Evolutionary conservation across 129 eudicot genomes (phyloP).

Genomic region (Rutidosis leptorrhynchoides): DNA sequence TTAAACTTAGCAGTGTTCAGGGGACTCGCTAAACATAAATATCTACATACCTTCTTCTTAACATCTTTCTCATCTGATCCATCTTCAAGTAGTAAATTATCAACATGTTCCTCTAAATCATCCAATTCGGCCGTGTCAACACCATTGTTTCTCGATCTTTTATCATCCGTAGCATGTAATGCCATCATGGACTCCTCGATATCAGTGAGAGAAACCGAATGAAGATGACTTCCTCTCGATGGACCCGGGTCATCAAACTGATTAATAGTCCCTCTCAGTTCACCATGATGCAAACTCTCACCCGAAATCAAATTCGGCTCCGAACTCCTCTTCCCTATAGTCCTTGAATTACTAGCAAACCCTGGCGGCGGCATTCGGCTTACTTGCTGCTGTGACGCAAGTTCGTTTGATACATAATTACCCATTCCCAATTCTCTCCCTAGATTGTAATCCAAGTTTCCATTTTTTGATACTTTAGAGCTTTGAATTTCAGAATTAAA

Average conservation of each 20-base stretch:
- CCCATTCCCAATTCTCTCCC: conserved; percentile 27
- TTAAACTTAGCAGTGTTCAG: background rate
- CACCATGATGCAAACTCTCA: conserved; percentile 4
- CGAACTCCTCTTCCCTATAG: conserved; percentile 40
- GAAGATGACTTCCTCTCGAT: conserved; percentile 42
- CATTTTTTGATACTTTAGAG: conserved; percentile 22
- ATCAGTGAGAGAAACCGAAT: conserved; percentile 37
- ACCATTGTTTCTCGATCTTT: conserved; percentile 13
- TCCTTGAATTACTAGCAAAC: conserved; percentile 39
- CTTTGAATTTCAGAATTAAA: conserved; percentile 18
- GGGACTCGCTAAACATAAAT: background rate
- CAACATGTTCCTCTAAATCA: conserved; percentile 60
- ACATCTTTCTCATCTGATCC: conserved; percentile 45
- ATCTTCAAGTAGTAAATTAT: conserved; percentile 53
- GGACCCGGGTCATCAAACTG: conserved; percentile 49
- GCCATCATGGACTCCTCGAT: conserved; percentile 44
- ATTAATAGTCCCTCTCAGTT: conserved; percentile 13
- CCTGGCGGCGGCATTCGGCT: conserved; percentile 63
- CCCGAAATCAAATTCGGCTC: conserved; percentile 4
- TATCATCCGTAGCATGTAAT: conserved; percentile 36
- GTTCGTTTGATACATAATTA: conserved; percentile 28
- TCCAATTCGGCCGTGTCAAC: conserved; percentile 39
- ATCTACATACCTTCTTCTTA: conserved; percentile 62
- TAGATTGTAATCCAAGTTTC: conserved; percentile 19
- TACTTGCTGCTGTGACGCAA: conserved; percentile 22